Conservation (phyloP, 345 rosid genomes). For the Salix purpurea region DNA sequence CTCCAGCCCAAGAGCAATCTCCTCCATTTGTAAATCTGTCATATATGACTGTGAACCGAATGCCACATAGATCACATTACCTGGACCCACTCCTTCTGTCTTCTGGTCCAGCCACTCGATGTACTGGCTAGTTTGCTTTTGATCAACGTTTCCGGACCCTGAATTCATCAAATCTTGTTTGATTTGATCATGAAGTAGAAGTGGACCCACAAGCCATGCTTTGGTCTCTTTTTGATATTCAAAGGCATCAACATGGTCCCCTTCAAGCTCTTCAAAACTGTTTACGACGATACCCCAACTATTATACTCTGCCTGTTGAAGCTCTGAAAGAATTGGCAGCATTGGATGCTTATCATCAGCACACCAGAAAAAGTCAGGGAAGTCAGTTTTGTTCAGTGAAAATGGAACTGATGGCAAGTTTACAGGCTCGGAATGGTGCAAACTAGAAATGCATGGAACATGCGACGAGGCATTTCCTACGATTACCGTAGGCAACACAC, state of each 20-base stretch:
- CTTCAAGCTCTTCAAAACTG: slow-evolving; percentile 28
- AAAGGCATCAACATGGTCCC: slow-evolving; percentile 12
- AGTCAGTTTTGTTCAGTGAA: slow-evolving; percentile 8
- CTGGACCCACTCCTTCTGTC: background rate
- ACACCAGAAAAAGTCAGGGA: background rate
- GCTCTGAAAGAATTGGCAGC: background rate
- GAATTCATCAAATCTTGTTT: background rate
- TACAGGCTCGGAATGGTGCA: background rate
- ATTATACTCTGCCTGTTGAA: background rate
- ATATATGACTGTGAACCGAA: slow-evolving; percentile 9
- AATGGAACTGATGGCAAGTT: slow-evolving; percentile 11
- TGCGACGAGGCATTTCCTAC: background rate
- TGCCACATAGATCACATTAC: slow-evolving; percentile 1
- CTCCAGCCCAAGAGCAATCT: slow-evolving; percentile 13
- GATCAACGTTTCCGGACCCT: too few relatives aligned
- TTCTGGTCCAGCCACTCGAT: slow-evolving; percentile 7
- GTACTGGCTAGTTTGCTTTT: background rate
- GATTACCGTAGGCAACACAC: slow-evolving; percentile 13
- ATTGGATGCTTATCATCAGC: background rate
- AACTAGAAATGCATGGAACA: background rate
- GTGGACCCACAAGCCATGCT: slow-evolving; percentile 15
- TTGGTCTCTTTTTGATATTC: slow-evolving; percentile 5
- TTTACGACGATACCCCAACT: slow-evolving; percentile 24
- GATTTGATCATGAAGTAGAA: background rate
- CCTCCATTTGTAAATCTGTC: background rate